Evolutionary conservation across 805 yeast species (phyloP).

Genomic region (Vanderwaltozyma verrucispora): DNA sequence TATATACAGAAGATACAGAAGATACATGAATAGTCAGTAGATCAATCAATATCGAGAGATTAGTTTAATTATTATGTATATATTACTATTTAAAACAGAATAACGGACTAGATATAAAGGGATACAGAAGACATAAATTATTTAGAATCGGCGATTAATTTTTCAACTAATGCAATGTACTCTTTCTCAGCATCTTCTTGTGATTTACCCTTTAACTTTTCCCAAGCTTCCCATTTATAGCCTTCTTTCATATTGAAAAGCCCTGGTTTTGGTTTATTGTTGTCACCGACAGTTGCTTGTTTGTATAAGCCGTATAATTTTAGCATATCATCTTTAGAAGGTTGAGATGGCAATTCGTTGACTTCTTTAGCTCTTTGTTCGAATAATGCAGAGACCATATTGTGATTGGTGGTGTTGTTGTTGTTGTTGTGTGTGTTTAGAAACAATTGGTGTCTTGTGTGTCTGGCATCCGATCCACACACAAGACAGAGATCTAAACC

Average conservation of each 20-base stretch:
- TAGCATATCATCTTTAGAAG: slow-evolving; percentile 78
- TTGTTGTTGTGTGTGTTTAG: no score
- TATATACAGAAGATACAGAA: no score
- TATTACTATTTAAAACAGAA: no score
- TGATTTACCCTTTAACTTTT: slow-evolving; percentile 69
- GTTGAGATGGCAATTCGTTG: slow-evolving; percentile 61
- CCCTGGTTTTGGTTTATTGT: slow-evolving; percentile 75
- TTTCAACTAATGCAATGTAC: slow-evolving; percentile 59
- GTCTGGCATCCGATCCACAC: no score
- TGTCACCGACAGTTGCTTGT: slow-evolving; percentile 97
- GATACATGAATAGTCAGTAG: no score
- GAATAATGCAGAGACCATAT: slow-evolving; percentile 27
- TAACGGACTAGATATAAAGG: no score
- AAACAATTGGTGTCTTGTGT: no score
- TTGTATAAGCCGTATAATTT: slow-evolving; percentile 86
- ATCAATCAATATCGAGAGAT: no score
- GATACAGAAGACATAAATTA: no score
- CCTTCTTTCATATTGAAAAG: slow-evolving; percentile 88
- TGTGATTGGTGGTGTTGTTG: background rate
- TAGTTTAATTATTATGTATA: no score
- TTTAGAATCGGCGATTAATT: slow-evolving; percentile 48
- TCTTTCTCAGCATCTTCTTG: slow-evolving; percentile 86
- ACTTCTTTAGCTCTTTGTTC: slow-evolving; percentile 64
- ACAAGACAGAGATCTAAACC: background rate
- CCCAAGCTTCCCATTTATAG: slow-evolving; percentile 98